phyloP scores from a whole-genome alignment of 2,329 filamentous ascomycete genomes.

The Verticillium isaacii region DNA sequence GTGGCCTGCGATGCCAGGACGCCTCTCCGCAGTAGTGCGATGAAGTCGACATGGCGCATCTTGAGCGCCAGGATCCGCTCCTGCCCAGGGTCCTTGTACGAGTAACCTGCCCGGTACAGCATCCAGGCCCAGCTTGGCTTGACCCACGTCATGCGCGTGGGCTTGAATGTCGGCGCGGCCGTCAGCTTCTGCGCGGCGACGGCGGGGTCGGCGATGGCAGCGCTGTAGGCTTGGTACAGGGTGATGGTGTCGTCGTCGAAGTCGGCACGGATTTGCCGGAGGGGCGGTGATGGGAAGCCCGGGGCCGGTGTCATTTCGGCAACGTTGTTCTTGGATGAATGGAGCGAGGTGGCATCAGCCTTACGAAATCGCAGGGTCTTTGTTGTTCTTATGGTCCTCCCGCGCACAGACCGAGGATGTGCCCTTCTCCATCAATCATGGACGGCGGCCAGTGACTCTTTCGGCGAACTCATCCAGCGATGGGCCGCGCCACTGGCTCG shows the following conservation, averaged over 20 bases:
- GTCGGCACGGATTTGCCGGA: constrained; percentile 46
- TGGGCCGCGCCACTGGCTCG: too few species aligned
- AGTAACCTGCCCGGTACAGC: constrained; percentile 59
- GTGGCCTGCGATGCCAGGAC: constrained; percentile 24
- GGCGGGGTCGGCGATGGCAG: constrained; percentile 47
- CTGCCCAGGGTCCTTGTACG: constrained; percentile 50
- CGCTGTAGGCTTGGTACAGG: constrained; percentile 57
- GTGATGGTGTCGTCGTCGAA: constrained; percentile 49
- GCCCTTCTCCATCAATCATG: background rate
- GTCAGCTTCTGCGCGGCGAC: constrained; percentile 45
- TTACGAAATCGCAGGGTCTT: background rate
- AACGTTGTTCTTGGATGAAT: background rate
- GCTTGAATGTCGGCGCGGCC: constrained; percentile 46
- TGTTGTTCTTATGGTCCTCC: background rate
- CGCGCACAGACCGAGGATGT: background rate
- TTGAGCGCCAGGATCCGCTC: constrained; percentile 52
- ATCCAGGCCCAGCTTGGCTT: constrained; percentile 62
- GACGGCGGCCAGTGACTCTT: background rate
- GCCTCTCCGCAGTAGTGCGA: constrained; percentile 35
- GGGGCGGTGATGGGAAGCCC: background rate
- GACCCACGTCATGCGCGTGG: constrained; percentile 60
- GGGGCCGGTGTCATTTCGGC: background rate
- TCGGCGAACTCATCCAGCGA: background rate
- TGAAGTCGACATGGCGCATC: constrained; percentile 46
- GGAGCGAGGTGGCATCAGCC: background rate